These are phyloP conservation scores for Colletotrichum somersetense DNA, from an alignment of 2,329 filamentous ascomycete genomes.

Conservation along the genomic window DNA sequence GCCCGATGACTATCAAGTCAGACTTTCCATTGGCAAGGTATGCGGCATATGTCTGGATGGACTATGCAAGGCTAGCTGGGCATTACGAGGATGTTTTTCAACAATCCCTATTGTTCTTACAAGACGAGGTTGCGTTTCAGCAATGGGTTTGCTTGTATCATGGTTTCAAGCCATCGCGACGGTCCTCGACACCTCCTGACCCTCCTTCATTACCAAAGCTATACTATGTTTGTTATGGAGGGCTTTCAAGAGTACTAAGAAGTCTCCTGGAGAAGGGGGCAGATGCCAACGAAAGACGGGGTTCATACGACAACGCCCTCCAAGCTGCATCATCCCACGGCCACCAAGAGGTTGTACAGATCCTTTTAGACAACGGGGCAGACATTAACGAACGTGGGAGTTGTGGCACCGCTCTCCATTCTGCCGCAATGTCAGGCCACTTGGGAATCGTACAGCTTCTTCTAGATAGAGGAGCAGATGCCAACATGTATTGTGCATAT, in stretches of 20 bases:
- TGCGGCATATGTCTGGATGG: constrained; percentile 42
- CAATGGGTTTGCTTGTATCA: neutral
- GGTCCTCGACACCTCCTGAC: no score
- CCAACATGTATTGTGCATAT: no score
- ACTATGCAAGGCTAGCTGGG: neutral
- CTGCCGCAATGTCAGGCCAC: constrained; percentile 26
- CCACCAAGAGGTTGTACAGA: constrained; percentile 12
- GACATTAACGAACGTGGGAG: constrained; percentile 2
- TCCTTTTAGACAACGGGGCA: constrained; percentile 33
- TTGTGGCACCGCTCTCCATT: constrained; percentile 35
- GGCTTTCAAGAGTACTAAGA: neutral
- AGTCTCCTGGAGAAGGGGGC: neutral
- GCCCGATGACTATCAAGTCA: neutral
- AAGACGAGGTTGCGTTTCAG: neutral
- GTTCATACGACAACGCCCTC: constrained; percentile 4
- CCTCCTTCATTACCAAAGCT: neutral
- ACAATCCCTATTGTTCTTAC: neutral
- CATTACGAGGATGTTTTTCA: neutral
- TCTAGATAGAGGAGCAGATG: no score
- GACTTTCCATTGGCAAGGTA: constrained; percentile 43
- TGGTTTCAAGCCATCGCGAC: no score
- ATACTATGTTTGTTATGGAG: neutral
- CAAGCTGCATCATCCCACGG: constrained; percentile 9
- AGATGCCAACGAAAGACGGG: neutral
- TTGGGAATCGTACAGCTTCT: no score